These are phyloP conservation scores for Gracilaria gracilis DNA, from an alignment of 23 red algal genomes.

Conservation along the genomic window DNA sequence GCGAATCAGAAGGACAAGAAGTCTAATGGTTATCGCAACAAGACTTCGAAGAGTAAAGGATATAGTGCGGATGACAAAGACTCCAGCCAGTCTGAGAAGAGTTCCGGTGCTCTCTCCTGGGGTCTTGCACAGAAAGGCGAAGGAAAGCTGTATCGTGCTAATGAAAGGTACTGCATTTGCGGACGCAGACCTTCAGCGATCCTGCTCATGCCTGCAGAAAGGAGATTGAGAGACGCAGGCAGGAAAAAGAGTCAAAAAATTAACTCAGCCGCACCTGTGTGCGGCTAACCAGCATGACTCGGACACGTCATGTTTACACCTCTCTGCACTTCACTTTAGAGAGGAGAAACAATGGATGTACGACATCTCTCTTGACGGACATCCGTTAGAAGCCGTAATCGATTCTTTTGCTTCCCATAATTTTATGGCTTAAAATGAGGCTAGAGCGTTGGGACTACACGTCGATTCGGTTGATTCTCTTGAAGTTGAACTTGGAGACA, in stretches of 20 bases:
- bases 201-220: constrained; percentile 22
- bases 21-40: background rate
- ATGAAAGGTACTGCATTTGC: constrained; percentile 22
- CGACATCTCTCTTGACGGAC: background rate
- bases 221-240: constrained; percentile 10
- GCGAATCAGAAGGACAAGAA: background rate
- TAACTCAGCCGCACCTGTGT: constrained; percentile 23
- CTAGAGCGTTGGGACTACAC: constrained; percentile 1
- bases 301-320: background rate
- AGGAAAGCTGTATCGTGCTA: constrained; percentile 15
- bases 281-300: constrained; percentile 21
- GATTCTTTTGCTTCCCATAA: constrained; percentile 48
- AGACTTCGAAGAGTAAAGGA: background rate
- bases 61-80: background rate
- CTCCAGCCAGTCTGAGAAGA: background rate
- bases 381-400: constrained; percentile 27
- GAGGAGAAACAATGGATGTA: constrained; percentile 24
- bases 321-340: constrained; percentile 11
- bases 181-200: constrained; percentile 31
- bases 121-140: constrained; percentile 24
- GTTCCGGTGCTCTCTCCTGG: constrained; percentile 6
- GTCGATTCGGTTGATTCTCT: background rate
- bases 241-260: constrained; percentile 34
- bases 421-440: constrained; percentile 40
- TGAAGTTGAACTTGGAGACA: constrained; percentile 25